These are phyloP conservation scores for Xenosphaeropsis pyriputrescens DNA, from an alignment of 2,329 filamentous ascomycete species.

Conservation along the genomic window DNA sequence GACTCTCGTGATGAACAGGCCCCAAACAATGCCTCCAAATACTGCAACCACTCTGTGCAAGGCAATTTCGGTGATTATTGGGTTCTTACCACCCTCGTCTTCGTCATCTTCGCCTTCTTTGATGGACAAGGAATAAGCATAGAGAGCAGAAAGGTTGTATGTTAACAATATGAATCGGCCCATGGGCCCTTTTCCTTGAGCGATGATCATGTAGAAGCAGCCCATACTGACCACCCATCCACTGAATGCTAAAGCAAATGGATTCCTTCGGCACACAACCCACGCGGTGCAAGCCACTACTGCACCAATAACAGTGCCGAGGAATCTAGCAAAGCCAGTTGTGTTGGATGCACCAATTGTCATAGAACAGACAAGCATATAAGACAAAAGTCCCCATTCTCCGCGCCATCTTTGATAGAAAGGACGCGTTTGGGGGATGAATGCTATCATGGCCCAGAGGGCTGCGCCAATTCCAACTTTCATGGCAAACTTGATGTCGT, in stretches of 20 bases:
- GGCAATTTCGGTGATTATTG: conserved; percentile 77
- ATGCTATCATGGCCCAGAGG: conserved; percentile 79
- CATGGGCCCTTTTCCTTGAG: conserved; percentile 71
- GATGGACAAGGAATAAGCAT: conserved; percentile 80
- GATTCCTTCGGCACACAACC: conserved; percentile 61
- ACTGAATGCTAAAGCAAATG: conserved; percentile 60
- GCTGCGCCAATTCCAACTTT: conserved; percentile 88
- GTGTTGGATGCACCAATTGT: conserved; percentile 94
- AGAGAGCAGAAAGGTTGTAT: conserved; percentile 89
- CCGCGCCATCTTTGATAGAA: conserved; percentile 81
- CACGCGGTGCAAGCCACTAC: conserved; percentile 62
- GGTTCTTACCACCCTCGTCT: conserved; percentile 73
- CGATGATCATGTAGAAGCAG: conserved; percentile 84
- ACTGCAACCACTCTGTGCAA: conserved; percentile 81
- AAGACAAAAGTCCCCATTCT: conserved; percentile 92
- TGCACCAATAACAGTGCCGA: conserved; percentile 75
- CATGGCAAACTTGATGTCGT: conserved; percentile 65
- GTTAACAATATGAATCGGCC: conserved; percentile 89
- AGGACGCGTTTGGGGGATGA: conserved; percentile 62
- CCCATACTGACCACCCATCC: conserved; percentile 70
- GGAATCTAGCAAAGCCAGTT: conserved; percentile 72
- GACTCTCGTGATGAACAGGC: conserved; percentile 73
- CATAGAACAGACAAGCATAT: conserved; percentile 98
- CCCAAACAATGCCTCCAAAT: conserved; percentile 78
- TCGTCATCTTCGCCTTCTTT: conserved; percentile 70